Conservation (phyloP, 2,329 filamentous ascomycete genomes). For the Colletotrichum costaricense region DNA sequence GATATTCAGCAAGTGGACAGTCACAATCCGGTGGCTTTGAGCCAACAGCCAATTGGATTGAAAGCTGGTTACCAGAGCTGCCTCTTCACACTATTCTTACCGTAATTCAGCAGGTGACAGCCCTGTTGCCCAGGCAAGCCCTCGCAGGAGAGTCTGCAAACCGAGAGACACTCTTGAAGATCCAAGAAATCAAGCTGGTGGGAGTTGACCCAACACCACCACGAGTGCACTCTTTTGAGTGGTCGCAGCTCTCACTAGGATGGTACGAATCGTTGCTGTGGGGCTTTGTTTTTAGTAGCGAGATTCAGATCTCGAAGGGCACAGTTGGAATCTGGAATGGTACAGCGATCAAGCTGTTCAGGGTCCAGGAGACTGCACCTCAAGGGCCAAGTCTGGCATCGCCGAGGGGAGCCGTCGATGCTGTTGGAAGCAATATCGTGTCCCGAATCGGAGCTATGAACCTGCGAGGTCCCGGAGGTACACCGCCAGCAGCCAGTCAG, state of each 20-base stretch:
- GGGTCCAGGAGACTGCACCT: constrained; percentile 85
- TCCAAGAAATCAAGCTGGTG: constrained; percentile 71
- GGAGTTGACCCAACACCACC: constrained; percentile 81
- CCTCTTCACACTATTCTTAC: constrained; percentile 88
- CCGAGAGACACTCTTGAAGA: constrained; percentile 61
- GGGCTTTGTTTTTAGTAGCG: constrained; percentile 90
- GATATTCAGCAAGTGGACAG: constrained; percentile 69
- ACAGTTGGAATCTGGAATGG: constrained; percentile 95
- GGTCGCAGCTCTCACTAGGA: constrained; percentile 88
- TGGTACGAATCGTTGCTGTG: constrained; percentile 97
- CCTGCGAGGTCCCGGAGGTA: constrained; percentile 58
- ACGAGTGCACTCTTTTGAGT: constrained; percentile 91
- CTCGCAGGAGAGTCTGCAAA: constrained; percentile 54
- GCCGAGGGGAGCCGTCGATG: constrained; percentile 91
- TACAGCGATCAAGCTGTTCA: constrained; percentile 88
- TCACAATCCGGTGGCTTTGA: constrained; percentile 74
- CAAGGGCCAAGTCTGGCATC: constrained; percentile 84
- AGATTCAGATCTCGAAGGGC: constrained; percentile 88
- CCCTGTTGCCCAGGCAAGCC: constrained; percentile 65
- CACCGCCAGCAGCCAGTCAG: constrained; percentile 9
- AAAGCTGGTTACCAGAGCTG: constrained; percentile 91
- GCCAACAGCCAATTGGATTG: constrained; percentile 87
- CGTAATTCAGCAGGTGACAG: constrained; percentile 75
- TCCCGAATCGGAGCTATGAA: constrained; percentile 87
- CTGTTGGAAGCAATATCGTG: constrained; percentile 90